Base-by-base conservation (phyloP, 2,329 filamentous ascomycete genomes). In the Periglandula ipomoeae region DNA sequence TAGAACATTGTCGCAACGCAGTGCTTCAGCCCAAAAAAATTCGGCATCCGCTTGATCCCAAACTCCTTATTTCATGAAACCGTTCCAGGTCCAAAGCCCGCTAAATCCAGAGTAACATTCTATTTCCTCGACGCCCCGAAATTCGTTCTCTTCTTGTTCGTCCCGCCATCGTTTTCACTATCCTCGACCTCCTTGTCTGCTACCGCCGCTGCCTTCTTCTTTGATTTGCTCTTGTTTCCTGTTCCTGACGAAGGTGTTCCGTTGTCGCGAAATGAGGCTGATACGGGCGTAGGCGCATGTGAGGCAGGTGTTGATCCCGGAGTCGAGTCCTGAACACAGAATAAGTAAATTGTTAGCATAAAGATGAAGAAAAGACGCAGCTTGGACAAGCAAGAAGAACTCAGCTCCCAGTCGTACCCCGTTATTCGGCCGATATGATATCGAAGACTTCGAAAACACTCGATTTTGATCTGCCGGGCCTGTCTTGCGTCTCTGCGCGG, bases 391-490 rank as follows among this genome's bases (percentile, higher is more conserved):
- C 17, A 10, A 32, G 26, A 17, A 17, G 24, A 8, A 17, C 22
- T 26, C 13, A 26, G 39, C 17, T 24, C 11, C 13, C 7, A 49
- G 15, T 50, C 61, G 50, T 61, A 68, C 67, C 50, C 61, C 57
- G 41, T 61, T 65, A 38, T 62, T 68, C 11, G 71, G 66, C 52
- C 78, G 76, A 56, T 82, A 82, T 2, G 78, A 82, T 35, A 82
- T 71, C n/a, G 81, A 79, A 17, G 79, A 79, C 55, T 75, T 70
- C 50, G 81, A 80, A 65, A 91, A 91, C 48, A 91, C 84, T 54
- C 85, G 75, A 62, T 89, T 86, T 57, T 79, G 76, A 46, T 90
- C 87, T 52, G 74, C 75, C 44, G 84, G 71, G 5, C 78, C 78
- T 22, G 77, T 74, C 64, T 85, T 79, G 59, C 82, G 78, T 61